Conservation (phyloP, 768 basidiomycete species). For the Hericium erinaceus region DNA sequence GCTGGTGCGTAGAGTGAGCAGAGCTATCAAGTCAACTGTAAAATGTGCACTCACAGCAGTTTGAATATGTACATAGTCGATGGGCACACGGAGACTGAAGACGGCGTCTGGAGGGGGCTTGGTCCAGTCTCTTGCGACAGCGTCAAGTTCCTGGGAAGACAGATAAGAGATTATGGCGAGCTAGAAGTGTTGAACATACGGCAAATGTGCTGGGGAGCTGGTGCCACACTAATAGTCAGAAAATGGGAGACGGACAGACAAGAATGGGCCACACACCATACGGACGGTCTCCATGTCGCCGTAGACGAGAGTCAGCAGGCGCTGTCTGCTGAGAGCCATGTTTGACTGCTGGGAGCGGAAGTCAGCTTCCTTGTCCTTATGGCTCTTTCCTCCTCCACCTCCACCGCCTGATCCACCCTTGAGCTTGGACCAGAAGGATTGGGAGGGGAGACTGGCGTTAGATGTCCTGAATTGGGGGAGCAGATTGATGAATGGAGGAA, state of each 20-base stretch:
- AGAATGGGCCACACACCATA: constrained; percentile 37
- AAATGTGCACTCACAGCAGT: constrained; percentile 52
- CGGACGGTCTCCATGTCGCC: constrained; percentile 83
- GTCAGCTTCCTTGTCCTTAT: constrained; percentile 59
- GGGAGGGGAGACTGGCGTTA: constrained; percentile 47
- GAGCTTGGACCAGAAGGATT: constrained; percentile 54
- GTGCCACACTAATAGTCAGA: background rate
- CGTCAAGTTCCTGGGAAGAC: constrained; percentile 60
- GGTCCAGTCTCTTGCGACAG: constrained; percentile 74
- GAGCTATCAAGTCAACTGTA: too few species aligned
- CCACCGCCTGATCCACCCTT: constrained; percentile 30
- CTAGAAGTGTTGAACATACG: constrained; percentile 30
- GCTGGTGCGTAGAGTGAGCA: constrained; percentile 29
- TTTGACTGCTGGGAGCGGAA: constrained; percentile 39
- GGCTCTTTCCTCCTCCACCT: constrained; percentile 10
- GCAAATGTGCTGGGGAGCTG: constrained; percentile 62
- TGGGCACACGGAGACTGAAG: constrained; percentile 72
- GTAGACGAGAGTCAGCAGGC: constrained; percentile 73
- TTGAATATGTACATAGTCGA: constrained; percentile 80
- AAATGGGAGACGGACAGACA: background rate
- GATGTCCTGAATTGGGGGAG: constrained; percentile 40
- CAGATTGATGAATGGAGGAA: constrained; percentile 20
- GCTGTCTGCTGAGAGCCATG: constrained; percentile 66
- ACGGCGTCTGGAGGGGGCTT: constrained; percentile 75
- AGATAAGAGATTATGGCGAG: constrained; percentile 1